phyloP scores from a whole-genome alignment of 441 rosid genomes.

The Pelargonium fulgidum region DNA sequence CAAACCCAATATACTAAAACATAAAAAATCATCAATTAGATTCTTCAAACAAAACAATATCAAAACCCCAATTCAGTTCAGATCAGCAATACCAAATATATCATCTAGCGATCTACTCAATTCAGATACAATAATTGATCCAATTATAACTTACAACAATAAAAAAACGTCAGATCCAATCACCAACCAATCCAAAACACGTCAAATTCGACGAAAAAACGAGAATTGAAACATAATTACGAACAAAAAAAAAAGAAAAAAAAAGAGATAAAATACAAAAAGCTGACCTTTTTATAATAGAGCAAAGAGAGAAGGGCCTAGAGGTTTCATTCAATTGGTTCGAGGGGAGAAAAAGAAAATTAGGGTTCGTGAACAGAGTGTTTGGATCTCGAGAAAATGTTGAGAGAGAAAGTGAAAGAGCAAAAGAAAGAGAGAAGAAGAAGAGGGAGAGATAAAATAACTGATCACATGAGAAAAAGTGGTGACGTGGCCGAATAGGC shows the following conservation, averaged over 20 bases:
- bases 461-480: slow-evolving; percentile 25
- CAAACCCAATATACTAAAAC: neutral
- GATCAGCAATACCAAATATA: neutral
- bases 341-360: neutral
- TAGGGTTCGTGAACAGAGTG: neutral
- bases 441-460: slow-evolving; percentile 18
- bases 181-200: slow-evolving; percentile 18
- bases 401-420: slow-evolving; percentile 12
- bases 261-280: neutral
- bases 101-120: neutral
- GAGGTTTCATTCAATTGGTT: neutral
- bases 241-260: neutral
- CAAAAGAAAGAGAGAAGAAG: slow-evolving; percentile 9
- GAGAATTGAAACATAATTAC: neutral
- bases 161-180: slow-evolving; percentile 26
- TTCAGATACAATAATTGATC: neutral
- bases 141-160: neutral
- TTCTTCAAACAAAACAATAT: no score
- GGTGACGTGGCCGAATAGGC: slow-evolving; percentile 20
- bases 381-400: slow-evolving; percentile 32
- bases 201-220: neutral
- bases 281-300: slow-evolving; percentile 1
- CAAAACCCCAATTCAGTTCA: neutral
- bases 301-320: neutral
- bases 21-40: neutral